Evolutionary conservation across 768 basidiomycete species (phyloP), one percentile per base, ranked within the genome.

Genomic region (Boletus rufocinnamomeus): DNA sequence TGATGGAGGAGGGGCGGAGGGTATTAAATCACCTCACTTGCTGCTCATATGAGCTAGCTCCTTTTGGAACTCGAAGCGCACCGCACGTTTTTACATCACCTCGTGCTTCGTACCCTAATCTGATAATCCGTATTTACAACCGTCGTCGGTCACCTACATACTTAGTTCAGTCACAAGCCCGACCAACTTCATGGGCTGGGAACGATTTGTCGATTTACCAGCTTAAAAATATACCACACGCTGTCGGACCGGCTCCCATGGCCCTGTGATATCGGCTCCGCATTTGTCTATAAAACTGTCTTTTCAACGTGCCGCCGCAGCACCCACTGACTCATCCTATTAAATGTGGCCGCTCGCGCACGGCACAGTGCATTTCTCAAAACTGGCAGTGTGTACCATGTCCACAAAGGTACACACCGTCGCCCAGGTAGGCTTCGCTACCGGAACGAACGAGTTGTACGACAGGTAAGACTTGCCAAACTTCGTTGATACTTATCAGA

Each of bases 381-480:
- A 10, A 27, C 19, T n/a, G n/a, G n/a, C 40, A 13, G 13, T 13
- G 11, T 46, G 44, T 27, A 45, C 37, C 49, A 77, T 79, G 77
- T 45, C 73, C 34, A 46, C 66, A 37, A 66, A 64, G 0, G 82
- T 95, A 0, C 91, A 95, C 60, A 58, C 71, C 4, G 60, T 91
- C 34, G 93, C 93, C n/a, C 74, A 83, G 63, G 67, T 68, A 32
- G 94, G 94, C 3, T 96, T 93, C 65, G 88, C 83, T 1, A 67
- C 75, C 19, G 94, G 91, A 2, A 95, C 91, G 1, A 95, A 93
- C 68, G 90, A 91, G 48, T 74, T 91, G 4, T 93, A 93, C 66
- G 87, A 93, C 27, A 61, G 44, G 60, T 35, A 19, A 27, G 19
- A 4, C 27, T 28, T 7, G 13, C 19, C 27, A 3, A 2, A 25